A percentile compares a stretch with the other conserved stretches of the same genome.
These are phyloP conservation scores for Patellaria atrata DNA, from an alignment of 495 filamentous ascomycete species.

Conservation along the genomic window DNA sequence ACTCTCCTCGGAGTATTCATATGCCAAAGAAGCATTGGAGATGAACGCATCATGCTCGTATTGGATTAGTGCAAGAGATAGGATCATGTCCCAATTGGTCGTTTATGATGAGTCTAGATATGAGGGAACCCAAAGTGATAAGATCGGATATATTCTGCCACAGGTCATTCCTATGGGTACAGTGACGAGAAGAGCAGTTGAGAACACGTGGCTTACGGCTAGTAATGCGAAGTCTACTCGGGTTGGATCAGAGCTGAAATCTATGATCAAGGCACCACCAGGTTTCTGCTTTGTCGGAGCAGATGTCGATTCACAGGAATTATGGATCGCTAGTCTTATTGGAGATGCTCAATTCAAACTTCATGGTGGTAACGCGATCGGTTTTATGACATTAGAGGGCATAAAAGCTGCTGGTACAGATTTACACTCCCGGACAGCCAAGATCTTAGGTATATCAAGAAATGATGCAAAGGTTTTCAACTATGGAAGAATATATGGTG, in stretches of 20 bases:
- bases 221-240: constrained; percentile 93
- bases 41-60: constrained; percentile 99
- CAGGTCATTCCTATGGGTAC: constrained; percentile 98
- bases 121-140: constrained; percentile 17
- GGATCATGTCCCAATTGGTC: constrained; percentile 86
- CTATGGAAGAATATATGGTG: constrained; percentile 95
- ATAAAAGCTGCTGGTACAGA: constrained; percentile 90
- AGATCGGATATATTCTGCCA: constrained; percentile 84
- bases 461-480: constrained; percentile 98
- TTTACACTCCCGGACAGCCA: constrained; percentile 83
- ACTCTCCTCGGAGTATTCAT: constrained; percentile 69
- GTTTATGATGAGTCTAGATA: constrained; percentile 46
- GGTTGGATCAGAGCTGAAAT: constrained; percentile 92
- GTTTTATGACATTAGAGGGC: constrained; percentile 98
- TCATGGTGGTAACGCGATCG: constrained; percentile 90
- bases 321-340: constrained; percentile 95
- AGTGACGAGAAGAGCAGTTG: constrained; percentile 88
- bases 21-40: constrained; percentile 86
- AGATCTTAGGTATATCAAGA: constrained; percentile 80
- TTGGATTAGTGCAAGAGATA: constrained; percentile 89
- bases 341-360: constrained; percentile 88
- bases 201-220: constrained; percentile 96
- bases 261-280: constrained; percentile 84
- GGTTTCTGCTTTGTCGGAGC: constrained; percentile 92
- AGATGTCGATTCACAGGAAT: constrained; percentile 96